Percentiles rank a stretch among this genome's conserved stretches.
phyloP scores from a whole-genome alignment of 2,329 filamentous ascomycete species.

The Penicillium sp. region DNA sequence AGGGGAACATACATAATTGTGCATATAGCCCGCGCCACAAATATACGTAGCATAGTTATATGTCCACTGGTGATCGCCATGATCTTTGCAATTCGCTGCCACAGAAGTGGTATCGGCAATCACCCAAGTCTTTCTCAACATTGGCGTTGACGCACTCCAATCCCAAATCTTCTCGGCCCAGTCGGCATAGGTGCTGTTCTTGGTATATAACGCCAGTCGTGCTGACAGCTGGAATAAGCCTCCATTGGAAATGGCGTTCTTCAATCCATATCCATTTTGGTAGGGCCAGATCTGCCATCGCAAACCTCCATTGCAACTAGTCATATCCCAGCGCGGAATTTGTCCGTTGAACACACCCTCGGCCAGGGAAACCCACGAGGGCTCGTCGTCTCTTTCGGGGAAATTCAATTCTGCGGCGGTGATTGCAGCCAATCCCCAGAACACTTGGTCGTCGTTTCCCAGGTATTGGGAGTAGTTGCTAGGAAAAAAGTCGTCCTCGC shows the following conservation, averaged over 20 bases:
- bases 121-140: conserved; percentile 60
- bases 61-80: conserved; percentile 64
- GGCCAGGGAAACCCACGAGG: conserved; percentile 54
- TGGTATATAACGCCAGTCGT: conserved; percentile 65
- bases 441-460: conserved; percentile 66
- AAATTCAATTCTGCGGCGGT: conserved; percentile 64
- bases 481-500: conserved; percentile 33
- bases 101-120: conserved; percentile 65
- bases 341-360: conserved; percentile 71
- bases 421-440: conserved; percentile 68
- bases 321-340: conserved; percentile 65
- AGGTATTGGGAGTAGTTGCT: conserved; percentile 30
- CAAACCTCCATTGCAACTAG: conserved; percentile 67
- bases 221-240: conserved; percentile 77
- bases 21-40: conserved; percentile 64
- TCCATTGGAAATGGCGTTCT: conserved; percentile 76
- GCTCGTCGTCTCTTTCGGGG: conserved; percentile 52
- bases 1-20: conserved; percentile 50
- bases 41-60: conserved; percentile 64
- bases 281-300: conserved; percentile 77
- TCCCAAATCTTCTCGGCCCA: conserved; percentile 63
- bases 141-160: conserved; percentile 56
- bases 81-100: conserved; percentile 59
- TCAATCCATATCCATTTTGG: conserved; percentile 78
- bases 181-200: conserved; percentile 63